Conservation (phyloP, 345 rosid genomes). For the Boechera stricta region DNA sequence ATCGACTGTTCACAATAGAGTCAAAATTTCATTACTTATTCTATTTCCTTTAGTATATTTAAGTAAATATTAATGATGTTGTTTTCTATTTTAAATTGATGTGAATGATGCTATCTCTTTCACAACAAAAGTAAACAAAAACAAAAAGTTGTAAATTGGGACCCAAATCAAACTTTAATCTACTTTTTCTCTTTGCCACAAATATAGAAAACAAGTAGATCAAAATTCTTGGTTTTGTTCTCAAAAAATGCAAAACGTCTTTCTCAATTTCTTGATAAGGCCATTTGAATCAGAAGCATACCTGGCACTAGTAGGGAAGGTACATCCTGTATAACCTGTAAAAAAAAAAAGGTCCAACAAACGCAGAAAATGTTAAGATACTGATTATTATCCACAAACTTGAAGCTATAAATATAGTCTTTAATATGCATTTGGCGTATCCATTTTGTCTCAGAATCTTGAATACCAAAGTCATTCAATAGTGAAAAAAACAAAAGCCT, state of each 20-base stretch:
- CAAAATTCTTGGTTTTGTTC: conserved; percentile 29
- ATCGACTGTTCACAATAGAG: conserved; percentile 12
- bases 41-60: background rate
- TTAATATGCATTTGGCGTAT: conserved; percentile 28
- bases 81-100: conserved; percentile 25
- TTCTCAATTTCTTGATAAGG: conserved; percentile 14
- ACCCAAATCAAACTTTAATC: conserved; percentile 43
- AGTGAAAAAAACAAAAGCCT: conserved; percentile 16
- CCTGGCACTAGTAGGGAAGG: conserved; percentile 50
- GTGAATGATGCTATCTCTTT: conserved; percentile 32
- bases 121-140: conserved; percentile 30
- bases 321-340: conserved; percentile 50
- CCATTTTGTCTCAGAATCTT: conserved; percentile 32
- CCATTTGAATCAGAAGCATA: conserved; percentile 42
- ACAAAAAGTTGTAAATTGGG: conserved; percentile 44
- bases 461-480: conserved; percentile 16
- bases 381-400: conserved; percentile 2
- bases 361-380: conserved; percentile 21
- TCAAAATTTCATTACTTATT: conserved; percentile 1
- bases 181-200: conserved; percentile 37
- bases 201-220: conserved; percentile 21
- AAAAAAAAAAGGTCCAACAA: background rate
- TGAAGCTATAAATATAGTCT: background rate
- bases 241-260: conserved; percentile 38
- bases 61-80: conserved; percentile 20